Base-by-base conservation (phyloP, 305 asterid species). In the Ilex paraguariensis region DNA sequence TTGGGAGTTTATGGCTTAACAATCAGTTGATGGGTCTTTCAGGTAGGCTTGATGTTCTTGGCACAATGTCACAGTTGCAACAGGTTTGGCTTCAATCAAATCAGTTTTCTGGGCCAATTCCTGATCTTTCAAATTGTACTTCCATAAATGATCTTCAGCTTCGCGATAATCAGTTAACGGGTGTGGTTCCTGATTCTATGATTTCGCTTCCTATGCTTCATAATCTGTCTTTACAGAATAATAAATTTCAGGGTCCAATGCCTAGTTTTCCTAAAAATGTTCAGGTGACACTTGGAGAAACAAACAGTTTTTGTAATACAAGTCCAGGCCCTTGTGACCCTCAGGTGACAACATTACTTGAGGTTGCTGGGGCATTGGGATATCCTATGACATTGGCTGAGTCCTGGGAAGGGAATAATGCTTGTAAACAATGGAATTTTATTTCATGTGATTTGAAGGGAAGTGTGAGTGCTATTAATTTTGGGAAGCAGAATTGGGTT, bases 211-310 rank as follows among this genome's bases (percentile, higher is more conserved):
- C 82, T 1, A 81, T 72, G 67, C 87, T 92, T 45, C 57, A 50
- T 15, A 76, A 68, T 7, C 70, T 79, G 3, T 73, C 85, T 2
- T 63, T 92, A 72, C 87, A 81, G 69, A 82, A 82, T 66, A 92
- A 92, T 62, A 58, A 31, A n/a, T 82, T 92, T 48, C 95, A 87
- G 77, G 96, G 97, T 12, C 90, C 98, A 1, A 58, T 81, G 55
- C 96, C 97, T 3, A 63, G 63, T 68, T 90, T 92, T 57, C 67
- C 66, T 0, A 10, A 50, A 0, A 77, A 67, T 0, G 79, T 84
- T 42, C 74, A 67, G 63, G 87, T 73, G 49, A 74, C 14, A 56
- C 77, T 89, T 12, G 98, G 95, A 45, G 70, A 46, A 7, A 54
- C 69, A 0, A 87, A 87, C 70, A 73, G 64, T 31, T 92, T 92